Evolutionary conservation across 768 basidiomycete genomes (phyloP), one percentile per base, ranked within the genome.

Genomic region (Boletus pseudopeckii): DNA sequence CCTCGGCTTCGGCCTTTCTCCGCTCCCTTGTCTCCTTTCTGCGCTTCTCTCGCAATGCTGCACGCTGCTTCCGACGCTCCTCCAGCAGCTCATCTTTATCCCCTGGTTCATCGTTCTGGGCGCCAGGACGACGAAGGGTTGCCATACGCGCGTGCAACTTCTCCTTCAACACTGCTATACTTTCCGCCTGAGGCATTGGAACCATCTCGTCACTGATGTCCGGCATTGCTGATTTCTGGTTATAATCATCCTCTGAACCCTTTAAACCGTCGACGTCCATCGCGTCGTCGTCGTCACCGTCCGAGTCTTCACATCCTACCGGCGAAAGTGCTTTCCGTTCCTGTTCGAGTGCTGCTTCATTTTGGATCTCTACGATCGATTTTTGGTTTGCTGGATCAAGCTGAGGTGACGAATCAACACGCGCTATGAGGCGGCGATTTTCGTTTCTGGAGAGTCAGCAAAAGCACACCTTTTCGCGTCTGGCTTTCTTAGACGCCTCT

Each of bases 321-420:
- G 51, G 38, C 17, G 47, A 42, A 7, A 36, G 26, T 1, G 76
- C 73, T 63, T 72, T 52, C 30, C 57, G 53, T 72, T 74, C 57
- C n/a, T 60, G 41, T 57, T 64, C 50, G 56, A 56, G 44, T 4
- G 65, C 67, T 6, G 74, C 74, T 63, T 85, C 86, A 52, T 80
- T 78, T 65, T 90, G 85, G 32, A 92, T 76, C 54, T 97, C 91
- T 26, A 91, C 8, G 42, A 85, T 71, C 11, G 83, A 82, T 64
- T 90, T 91, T 65, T 94, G 80, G 72, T 96, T 94, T 7, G 84
- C 86, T 1, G 96, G 96, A 70, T 98, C 93, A 61, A 97, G 88
- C 94, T 98, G 18, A 22, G 28, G 10, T 8, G 30, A 33, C 7
- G 37, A 5, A 24, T 55, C 20, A 40, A 28, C 22, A 20, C 13